These are phyloP conservation scores for Vachellia pachyceras DNA, from an alignment of 306 rosid genomes.

Conservation along the genomic window DNA sequence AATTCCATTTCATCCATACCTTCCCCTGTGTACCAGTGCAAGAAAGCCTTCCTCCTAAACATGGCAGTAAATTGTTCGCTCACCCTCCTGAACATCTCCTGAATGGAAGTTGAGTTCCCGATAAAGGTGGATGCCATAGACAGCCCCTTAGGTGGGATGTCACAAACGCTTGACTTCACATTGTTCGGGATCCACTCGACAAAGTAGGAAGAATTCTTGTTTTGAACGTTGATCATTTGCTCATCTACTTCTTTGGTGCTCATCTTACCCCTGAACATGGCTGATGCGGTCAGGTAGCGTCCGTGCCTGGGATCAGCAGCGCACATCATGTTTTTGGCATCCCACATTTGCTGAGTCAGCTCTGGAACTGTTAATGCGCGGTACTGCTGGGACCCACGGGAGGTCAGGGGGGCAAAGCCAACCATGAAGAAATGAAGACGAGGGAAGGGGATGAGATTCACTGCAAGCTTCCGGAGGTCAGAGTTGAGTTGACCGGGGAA, in stretches of 20 bases:
- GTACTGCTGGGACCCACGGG: slow-evolving; percentile 67
- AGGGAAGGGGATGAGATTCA: slow-evolving; percentile 66
- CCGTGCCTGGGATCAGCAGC: slow-evolving; percentile 69
- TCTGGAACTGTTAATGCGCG: slow-evolving; percentile 66
- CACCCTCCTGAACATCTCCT: slow-evolving; percentile 69
- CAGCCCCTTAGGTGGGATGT: slow-evolving; percentile 67
- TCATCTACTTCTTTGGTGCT: slow-evolving; percentile 69
- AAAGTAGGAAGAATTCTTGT: slow-evolving; percentile 64
- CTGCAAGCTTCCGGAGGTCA: slow-evolving; percentile 62
- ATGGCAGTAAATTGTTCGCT: slow-evolving; percentile 67
- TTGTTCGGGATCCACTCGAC: slow-evolving; percentile 72
- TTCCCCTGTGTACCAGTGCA: slow-evolving; percentile 72
- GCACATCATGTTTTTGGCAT: slow-evolving; percentile 69
- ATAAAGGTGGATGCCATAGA: slow-evolving; percentile 70
- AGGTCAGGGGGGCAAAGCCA: slow-evolving; percentile 66
- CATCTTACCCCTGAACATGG: slow-evolving; percentile 70
- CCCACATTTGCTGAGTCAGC: slow-evolving; percentile 72
- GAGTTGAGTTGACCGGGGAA: slow-evolving; percentile 71
- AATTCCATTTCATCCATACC: slow-evolving; percentile 76
- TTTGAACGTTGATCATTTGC: slow-evolving; percentile 64
- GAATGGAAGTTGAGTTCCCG: slow-evolving; percentile 65
- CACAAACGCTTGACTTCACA: slow-evolving; percentile 68
- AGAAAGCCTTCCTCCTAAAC: slow-evolving; percentile 73
- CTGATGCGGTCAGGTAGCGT: slow-evolving; percentile 62
- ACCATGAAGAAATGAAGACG: slow-evolving; percentile 69